These are phyloP conservation scores for Pleoardoris graminearum DNA, from an alignment of 2,329 filamentous ascomycete species.

Conservation along the genomic window DNA sequence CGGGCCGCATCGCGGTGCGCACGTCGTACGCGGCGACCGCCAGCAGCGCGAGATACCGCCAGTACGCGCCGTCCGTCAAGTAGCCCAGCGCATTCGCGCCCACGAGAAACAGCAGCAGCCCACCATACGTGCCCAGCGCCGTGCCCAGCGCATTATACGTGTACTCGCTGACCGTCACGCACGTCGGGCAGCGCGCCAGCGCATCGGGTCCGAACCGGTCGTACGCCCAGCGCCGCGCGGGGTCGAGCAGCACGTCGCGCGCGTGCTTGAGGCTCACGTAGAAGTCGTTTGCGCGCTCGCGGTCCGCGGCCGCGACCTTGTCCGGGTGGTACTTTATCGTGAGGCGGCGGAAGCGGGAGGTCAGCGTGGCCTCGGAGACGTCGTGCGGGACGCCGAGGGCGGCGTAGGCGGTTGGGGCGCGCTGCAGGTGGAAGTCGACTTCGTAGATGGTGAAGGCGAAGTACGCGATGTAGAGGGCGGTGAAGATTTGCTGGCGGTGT, in stretches of 20 bases:
- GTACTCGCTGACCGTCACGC: slow-evolving; percentile 72
- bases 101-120: slow-evolving; percentile 31
- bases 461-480: slow-evolving; percentile 80
- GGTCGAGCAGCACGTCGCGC: slow-evolving; percentile 84
- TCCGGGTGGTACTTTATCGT: slow-evolving; percentile 76
- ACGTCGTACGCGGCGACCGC: slow-evolving; percentile 61
- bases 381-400: slow-evolving; percentile 70
- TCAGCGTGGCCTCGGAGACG: slow-evolving; percentile 75
- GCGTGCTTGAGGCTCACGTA: slow-evolving; percentile 85
- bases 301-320: slow-evolving; percentile 59
- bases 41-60: slow-evolving; percentile 57
- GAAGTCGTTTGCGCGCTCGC: slow-evolving; percentile 49
- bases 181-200: slow-evolving; percentile 56
- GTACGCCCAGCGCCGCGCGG: slow-evolving; percentile 77
- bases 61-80: slow-evolving; percentile 43
- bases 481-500: slow-evolving; percentile 81
- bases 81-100: slow-evolving; percentile 42
- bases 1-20: slow-evolving; percentile 59
- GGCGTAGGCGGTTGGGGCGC: slow-evolving; percentile 75
- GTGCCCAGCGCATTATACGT: slow-evolving; percentile 63
- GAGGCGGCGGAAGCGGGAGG: slow-evolving; percentile 76
- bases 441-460: slow-evolving; percentile 92
- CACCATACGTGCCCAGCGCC: slow-evolving; percentile 32
- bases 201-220: slow-evolving; percentile 77
- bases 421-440: slow-evolving; percentile 77